Base-by-base conservation (phyloP, 2,329 filamentous ascomycete genomes). In the Colletotrichum sp. region DNA sequence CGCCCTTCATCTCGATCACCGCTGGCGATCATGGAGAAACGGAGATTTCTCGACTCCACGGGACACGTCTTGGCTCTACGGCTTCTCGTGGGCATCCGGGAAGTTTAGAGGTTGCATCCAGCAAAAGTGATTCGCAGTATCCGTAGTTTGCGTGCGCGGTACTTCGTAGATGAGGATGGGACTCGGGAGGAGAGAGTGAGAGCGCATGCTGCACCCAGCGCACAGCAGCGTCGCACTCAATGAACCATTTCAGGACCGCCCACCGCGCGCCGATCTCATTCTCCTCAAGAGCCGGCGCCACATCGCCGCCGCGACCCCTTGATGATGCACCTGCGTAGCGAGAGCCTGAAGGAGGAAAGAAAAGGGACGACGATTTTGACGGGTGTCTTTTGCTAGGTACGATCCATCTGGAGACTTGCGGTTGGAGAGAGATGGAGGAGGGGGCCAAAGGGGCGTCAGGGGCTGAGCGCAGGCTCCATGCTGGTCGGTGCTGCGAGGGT, bases 221-320 rank as follows among this genome's bases (percentile, higher is more conserved):
- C 32, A 64, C 66, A 62, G n/a, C n/a, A 52, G 59, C 60, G 72
- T 71, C 36, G 13, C 62, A 60, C 32, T 52, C 72, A 44, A 62
- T 60, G 72, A 28, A 71, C 59, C 36, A 75, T 60, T 66, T 66
- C 67, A 75, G 72, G 69, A 36, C 62, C 52, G 8, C 16, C 55
- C 2, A 59, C 55, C 15, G 26, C 59, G 49, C 60, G 72, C 60
- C 72, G 69, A 75, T 75, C 72, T 62, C 72, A 75, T 72, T 75
- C 36, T 67, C 72, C 34, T 34, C 30, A 62, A 72, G 44, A 59
- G 71, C 49, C 49, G 68, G 68, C 68, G 59, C 68, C 49, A 30
- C 36, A n/a, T 73, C 8, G 59, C 24, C 39, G 66, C 71, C 59
- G n/a, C 44, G 44, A 21, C 44, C 44, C 10, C 44, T 52, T 52